phyloP scores from a whole-genome alignment of 345 rosid genomes.

The Rubroshorea leprosula region DNA sequence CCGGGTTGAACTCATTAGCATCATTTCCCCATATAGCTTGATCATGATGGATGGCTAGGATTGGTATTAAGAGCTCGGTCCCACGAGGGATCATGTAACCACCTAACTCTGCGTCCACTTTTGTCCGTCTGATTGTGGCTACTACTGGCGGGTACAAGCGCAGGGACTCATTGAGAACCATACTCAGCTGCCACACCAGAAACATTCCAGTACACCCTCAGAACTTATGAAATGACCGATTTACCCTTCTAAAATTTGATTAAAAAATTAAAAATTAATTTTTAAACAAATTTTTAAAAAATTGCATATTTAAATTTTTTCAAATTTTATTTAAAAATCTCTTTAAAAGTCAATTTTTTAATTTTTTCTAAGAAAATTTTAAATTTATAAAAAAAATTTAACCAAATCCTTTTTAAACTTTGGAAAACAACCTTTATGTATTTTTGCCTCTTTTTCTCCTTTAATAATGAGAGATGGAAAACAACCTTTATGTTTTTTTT shows the following conservation, averaged over 20 bases:
- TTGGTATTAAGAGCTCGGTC: constrained; percentile 58
- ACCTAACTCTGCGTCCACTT: constrained; percentile 58
- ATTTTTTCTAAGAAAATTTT: too few relatives aligned
- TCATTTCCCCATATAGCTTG: constrained; percentile 73
- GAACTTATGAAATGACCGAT: not conserved
- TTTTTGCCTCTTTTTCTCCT: too few relatives aligned
- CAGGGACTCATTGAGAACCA: constrained; percentile 60
- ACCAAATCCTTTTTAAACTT: too few relatives aligned
- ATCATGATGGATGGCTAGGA: constrained; percentile 71
- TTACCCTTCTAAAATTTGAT: not conserved
- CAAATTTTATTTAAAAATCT: too few relatives aligned
- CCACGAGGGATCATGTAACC: constrained; percentile 66
- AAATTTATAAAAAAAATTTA: too few relatives aligned
- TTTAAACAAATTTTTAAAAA: too few relatives aligned
- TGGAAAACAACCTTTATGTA: too few relatives aligned
- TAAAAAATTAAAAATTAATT: too few relatives aligned
- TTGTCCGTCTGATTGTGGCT: constrained; percentile 63
- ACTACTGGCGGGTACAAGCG: constrained; percentile 70
- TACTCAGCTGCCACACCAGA: constrained; percentile 42
- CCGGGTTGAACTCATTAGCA: constrained; percentile 74
- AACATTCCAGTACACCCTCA: not conserved
- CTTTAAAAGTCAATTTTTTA: too few relatives aligned
- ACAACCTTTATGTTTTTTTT: too few relatives aligned
- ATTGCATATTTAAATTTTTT: too few relatives aligned
- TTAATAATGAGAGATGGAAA: too few relatives aligned